Conservation (phyloP, 371 early-diverging fungal genomes). For the Apophysomyces trapeziformis region DNA sequence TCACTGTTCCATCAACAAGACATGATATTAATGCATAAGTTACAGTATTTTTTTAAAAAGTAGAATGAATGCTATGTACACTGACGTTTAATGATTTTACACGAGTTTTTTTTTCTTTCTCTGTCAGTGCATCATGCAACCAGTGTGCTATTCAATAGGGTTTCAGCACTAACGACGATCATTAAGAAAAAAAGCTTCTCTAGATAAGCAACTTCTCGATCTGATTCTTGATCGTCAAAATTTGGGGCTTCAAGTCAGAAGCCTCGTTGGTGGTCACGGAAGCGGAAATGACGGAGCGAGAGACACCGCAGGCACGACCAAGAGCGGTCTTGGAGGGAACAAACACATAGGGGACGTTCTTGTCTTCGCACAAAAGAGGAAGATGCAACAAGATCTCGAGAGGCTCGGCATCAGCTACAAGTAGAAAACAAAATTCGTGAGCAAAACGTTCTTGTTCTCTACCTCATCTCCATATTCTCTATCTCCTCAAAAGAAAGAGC, state of each 20-base stretch:
- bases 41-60: neutral
- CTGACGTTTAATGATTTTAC: constrained; percentile 20
- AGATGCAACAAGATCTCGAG: constrained; percentile 97
- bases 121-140: constrained; percentile 45
- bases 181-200: constrained; percentile 24
- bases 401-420: constrained; percentile 93
- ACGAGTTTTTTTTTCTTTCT: constrained; percentile 38
- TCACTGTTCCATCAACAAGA: too few relatives aligned
- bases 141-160: constrained; percentile 17
- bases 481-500: neutral
- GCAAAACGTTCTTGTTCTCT: neutral
- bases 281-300: constrained; percentile 92
- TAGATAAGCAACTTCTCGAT: constrained; percentile 93
- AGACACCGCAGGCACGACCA: constrained; percentile 98
- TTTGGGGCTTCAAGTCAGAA: constrained; percentile 93
- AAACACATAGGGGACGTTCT: constrained; percentile 95
- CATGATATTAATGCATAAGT: constrained; percentile 5
- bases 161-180: constrained; percentile 38
- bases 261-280: constrained; percentile 97
- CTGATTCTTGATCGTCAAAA: constrained; percentile 86
- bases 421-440: constrained; percentile 10
- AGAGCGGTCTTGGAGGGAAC: constrained; percentile 96
- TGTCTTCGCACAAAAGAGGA: constrained; percentile 99
- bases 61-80: constrained; percentile 15
- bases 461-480: neutral